Conservation (phyloP, 768 basidiomycete genomes). For the Termitomyces sp. region DNA sequence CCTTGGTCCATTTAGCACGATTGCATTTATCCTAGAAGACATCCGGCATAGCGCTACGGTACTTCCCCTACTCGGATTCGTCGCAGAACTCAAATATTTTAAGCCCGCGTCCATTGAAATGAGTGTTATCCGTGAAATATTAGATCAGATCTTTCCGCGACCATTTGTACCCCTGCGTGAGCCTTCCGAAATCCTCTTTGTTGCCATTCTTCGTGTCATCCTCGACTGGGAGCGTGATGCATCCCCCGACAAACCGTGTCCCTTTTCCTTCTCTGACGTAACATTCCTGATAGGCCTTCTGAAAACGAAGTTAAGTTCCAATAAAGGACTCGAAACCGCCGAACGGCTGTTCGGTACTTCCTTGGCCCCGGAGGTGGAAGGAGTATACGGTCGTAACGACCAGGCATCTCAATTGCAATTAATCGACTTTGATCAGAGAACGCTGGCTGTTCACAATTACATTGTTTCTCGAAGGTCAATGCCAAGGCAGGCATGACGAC, state of each 20-base stretch:
- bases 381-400: no score
- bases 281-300: not conserved
- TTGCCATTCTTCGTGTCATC: not conserved
- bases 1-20: not conserved
- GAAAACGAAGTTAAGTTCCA: not conserved
- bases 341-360: not conserved
- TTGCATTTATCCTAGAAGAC: slow-evolving; percentile 4
- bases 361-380: no score
- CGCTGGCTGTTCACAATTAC: no score
- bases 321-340: not conserved
- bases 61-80: not conserved
- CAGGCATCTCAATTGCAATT: no score
- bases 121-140: not conserved
- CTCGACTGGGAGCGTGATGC: slow-evolving; percentile 3
- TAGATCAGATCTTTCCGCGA: not conserved
- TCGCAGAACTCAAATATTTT: slow-evolving; percentile 3
- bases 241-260: not conserved
- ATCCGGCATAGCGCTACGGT: not conserved
- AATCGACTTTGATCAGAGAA: no score
- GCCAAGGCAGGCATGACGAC: no score
- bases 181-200: not conserved
- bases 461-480: no score
- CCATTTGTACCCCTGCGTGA: not conserved
- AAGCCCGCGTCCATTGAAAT: not conserved
- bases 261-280: slow-evolving; percentile 3